Evolutionary conservation across 2,329 filamentous ascomycete species (phyloP), one percentile per base, ranked within the genome.

Genomic region (Aspergillus sp.): DNA sequence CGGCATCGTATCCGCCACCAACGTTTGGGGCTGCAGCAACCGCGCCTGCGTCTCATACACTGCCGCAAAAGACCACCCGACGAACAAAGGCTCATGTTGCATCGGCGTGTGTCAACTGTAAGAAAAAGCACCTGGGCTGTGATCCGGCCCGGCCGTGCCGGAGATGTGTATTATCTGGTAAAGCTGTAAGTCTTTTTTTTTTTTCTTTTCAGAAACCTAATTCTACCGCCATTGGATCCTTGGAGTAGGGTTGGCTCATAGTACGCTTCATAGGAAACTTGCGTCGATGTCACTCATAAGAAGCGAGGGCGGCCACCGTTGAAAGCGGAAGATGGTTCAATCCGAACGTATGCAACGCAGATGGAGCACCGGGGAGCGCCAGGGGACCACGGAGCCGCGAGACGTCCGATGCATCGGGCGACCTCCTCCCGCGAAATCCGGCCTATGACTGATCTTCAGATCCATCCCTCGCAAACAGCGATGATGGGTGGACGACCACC

Each of bases 21-120:
- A 53, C 63, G 11, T 58, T 69, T 37, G 67, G 69, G 41, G 34
- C 63, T 3, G 57, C 65, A 2, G 61, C 69, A 2, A 45, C 67
- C 4, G 66, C 60, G 7, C 54, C 65, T 11, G 58, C 62, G 24
- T 58, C 62, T 48, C 67, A 74, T 47, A 51, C 69, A 40, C 57
- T 74, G 20, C 60, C 66, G 48, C 70, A 77, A 34, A 74, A 75
- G 46, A 70, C 76, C 15, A 77, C 77, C 0, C 68, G 77, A 47
- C 76, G 78, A 45, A 75, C 76, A 4, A 80, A 80, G 58, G 75
- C 77, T 6, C 77, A 80, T 66, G 77, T 80, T 27, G 77, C 77
- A 30, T 80, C 77, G 4, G 77, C 77, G 2, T 80, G 77, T 64
- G 75, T 80, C 13, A 79, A 80, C 60, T 80, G 77, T 64, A 80